phyloP scores from a whole-genome alignment of 148 eudicot species.

The Pharnaceum exiguum region DNA sequence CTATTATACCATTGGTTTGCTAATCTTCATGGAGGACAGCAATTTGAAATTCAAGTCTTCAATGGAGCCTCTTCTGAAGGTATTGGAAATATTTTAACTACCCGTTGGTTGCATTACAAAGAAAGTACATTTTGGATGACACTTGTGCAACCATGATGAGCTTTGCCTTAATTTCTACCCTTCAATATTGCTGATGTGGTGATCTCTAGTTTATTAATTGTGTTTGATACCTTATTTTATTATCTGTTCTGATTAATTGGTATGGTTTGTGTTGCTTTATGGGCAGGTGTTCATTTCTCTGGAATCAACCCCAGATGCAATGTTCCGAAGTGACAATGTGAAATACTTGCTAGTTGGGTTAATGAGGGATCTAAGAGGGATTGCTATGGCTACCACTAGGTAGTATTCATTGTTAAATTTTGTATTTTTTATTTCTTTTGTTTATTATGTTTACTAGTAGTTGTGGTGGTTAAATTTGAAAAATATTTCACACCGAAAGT shows the following conservation, averaged over 20 bases:
- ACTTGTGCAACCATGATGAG: no score
- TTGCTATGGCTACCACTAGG: conserved; percentile 95
- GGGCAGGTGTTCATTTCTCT: conserved; percentile 77
- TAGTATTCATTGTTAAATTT: conserved; percentile 14
- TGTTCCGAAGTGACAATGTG: conserved; percentile 74
- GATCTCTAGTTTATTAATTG: no score
- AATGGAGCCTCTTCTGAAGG: conserved; percentile 83
- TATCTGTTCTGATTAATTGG: not conserved
- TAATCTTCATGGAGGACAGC: conserved; percentile 84
- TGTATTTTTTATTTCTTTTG: not conserved
- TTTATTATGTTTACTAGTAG: not conserved
- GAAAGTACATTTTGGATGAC: no score
- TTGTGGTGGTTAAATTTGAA: no score
- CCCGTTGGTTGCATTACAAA: no score
- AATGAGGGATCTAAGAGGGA: conserved; percentile 95
- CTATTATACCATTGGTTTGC: conserved; percentile 73
- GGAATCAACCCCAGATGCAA: conserved; percentile 73
- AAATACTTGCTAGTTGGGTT: conserved; percentile 81
- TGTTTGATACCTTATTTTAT: not conserved
- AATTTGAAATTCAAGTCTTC: conserved; percentile 71
- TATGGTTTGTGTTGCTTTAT: conserved; percentile 7
- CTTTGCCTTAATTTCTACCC: no score
- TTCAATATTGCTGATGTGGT: no score
- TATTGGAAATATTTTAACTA: conserved; percentile 15
- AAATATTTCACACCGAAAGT: no score